Evolutionary conservation across 1,284 basidiomycete genomes (phyloP), one percentile per base, ranked within the genome.

Genomic region (Tilletia setariae): DNA sequence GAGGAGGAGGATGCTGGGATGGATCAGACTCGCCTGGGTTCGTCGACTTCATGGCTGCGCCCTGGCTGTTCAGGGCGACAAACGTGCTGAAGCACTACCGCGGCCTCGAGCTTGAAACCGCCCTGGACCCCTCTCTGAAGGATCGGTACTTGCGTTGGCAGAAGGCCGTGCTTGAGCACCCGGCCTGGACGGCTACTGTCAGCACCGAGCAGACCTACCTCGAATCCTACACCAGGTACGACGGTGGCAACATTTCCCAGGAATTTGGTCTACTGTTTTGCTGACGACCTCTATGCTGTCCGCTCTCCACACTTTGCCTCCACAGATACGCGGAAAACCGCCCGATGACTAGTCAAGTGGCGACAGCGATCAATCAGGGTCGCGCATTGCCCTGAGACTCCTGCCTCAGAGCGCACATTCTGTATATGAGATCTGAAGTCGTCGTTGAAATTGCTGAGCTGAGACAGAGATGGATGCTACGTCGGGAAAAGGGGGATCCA

Each of bases 161-260:
- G 28, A 75, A 85, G 2, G 84, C 88, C 21, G 77, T 91, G 23
- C 85, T 90, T 56, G 83, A 82, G 1, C 87, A 91, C 74, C 89
- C 88, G 0, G 85, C 86, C 2, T 89, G 92, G 84, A 87, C 86
- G 76, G 83, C 84, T 13, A 92, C 91, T 0, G 89, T 89, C 75
- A 90, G 89, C 77, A 87, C 87, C 0, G 88, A 90, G 30, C 83
- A 89, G 32, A 82, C 91, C 53, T 92, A 92, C 75, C 74, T 91
- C 9, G 90, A 91, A 73, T 89, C 88, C 70, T 92, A 92, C 40
- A 72, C 73, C 35, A 44, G 76, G 1, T 78, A 76, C 43, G 74
- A 21, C n/a, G n/a, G n/a, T n/a, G n/a, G n/a, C n/a, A n/a, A n/a
- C n/a, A n/a, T n/a, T n/a, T n/a, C n/a, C n/a, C n/a, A n/a, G n/a